These are phyloP conservation scores for Wickerhamomyces queroliae DNA, from an alignment of 805 yeast species.

Conservation along the genomic window DNA sequence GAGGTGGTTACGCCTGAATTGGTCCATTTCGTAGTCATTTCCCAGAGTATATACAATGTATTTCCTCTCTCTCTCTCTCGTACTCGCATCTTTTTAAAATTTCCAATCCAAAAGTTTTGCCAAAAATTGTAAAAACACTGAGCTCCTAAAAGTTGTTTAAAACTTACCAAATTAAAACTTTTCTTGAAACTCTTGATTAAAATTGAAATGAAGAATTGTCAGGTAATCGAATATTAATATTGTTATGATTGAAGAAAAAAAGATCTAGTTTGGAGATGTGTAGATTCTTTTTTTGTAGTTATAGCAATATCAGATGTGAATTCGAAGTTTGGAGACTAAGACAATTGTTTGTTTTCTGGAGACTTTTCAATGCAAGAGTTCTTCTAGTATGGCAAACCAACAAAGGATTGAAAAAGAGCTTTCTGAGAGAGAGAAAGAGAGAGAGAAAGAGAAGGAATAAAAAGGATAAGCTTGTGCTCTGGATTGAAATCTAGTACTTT, in stretches of 20 bases:
- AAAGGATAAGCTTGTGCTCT: constrained; percentile 8
- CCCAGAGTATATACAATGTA: background rate
- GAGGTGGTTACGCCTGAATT: too few species aligned
- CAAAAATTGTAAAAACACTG: background rate
- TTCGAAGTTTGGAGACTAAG: too few species aligned
- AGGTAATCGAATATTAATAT: background rate
- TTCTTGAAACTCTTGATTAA: constrained; percentile 1
- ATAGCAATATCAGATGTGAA: too few species aligned
- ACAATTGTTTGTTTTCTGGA: too few species aligned
- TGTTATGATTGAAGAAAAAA: background rate
- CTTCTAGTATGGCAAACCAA: background rate
- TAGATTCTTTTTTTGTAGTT: background rate
- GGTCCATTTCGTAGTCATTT: background rate
- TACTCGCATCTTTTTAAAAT: constrained; percentile 1
- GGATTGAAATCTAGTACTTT: constrained; percentile 2
- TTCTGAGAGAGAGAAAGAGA: constrained; percentile 23
- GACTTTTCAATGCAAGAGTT: constrained; percentile 2
- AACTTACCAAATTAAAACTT: constrained; percentile 1
- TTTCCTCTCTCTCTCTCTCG: background rate
- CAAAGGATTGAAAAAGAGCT: constrained; percentile 14
- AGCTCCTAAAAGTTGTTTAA: background rate
- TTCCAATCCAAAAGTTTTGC: background rate
- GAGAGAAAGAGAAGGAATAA: constrained; percentile 31
- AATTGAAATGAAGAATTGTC: background rate
- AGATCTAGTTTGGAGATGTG: background rate